Conservation (phyloP, 352 stramenopile genomes). For the Globisporangium iwayamae region DNA sequence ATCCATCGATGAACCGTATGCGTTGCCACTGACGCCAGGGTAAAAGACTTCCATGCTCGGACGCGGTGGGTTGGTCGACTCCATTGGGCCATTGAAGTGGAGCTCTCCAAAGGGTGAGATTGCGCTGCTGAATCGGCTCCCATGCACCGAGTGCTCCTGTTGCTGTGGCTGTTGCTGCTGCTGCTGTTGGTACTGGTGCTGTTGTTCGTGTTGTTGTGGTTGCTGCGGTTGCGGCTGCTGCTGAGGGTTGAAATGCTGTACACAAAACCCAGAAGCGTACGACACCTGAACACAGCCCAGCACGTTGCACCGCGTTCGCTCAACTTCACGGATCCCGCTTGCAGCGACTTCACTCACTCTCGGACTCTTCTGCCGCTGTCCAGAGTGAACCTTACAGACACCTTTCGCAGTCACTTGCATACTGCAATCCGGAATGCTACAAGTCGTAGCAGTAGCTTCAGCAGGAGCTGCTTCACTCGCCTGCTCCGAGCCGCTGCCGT, state of each 20-base stretch:
- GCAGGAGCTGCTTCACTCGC: background rate
- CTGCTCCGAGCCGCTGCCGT: constrained; percentile 13
- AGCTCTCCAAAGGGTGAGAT: constrained; percentile 11
- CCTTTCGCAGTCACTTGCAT: constrained; percentile 14
- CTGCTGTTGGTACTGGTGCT: constrained; percentile 15
- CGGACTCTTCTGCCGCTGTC: constrained; percentile 10
- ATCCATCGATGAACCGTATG: constrained; percentile 6
- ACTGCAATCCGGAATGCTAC: constrained; percentile 23
- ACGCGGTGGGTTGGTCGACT: background rate
- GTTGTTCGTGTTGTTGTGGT: constrained; percentile 6
- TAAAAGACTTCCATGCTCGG: constrained; percentile 13
- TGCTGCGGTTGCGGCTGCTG: constrained; percentile 3
- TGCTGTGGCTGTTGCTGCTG: constrained; percentile 7
- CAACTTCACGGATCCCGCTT: constrained; percentile 27
- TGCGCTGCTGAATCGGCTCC: constrained; percentile 6
- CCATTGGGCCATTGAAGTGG: constrained; percentile 8
- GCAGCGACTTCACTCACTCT: constrained; percentile 8
- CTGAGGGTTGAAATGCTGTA: constrained; percentile 44
- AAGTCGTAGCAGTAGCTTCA: constrained; percentile 4
- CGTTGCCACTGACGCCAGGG: background rate
- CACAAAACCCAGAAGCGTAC: constrained; percentile 48
- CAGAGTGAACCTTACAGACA: constrained; percentile 34
- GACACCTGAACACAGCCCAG: constrained; percentile 38
- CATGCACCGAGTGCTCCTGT: constrained; percentile 17
- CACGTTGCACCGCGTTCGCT: constrained; percentile 28